A percentile compares a stretch with the other conserved stretches of the same genome.
phyloP scores from a whole-genome alignment of 352 stramenopile genomes.

The Pythium sp. region DNA sequence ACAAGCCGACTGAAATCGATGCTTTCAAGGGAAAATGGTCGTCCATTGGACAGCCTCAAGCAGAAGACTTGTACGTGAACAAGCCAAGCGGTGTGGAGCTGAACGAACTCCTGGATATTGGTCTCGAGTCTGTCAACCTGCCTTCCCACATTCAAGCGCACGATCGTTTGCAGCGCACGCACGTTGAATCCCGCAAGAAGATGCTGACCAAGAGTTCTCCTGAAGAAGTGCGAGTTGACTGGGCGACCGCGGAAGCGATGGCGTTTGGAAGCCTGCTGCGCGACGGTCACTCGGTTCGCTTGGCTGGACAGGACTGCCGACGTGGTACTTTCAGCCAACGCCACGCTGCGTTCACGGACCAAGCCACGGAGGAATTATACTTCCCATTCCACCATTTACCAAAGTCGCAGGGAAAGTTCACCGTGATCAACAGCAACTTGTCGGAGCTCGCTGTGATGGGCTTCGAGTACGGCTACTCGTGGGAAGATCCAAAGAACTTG shows the following conservation, averaged over 20 bases:
- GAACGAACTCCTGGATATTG: constrained; percentile 56
- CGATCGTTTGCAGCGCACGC: constrained; percentile 71
- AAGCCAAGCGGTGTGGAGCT: constrained; percentile 49
- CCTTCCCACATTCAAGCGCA: constrained; percentile 57
- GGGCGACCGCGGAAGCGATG: constrained; percentile 86
- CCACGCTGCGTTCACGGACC: constrained; percentile 85
- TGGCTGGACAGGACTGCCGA: constrained; percentile 87
- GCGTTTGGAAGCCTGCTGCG: constrained; percentile 84
- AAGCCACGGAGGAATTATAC: constrained; percentile 69
- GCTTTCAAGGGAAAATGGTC: constrained; percentile 77
- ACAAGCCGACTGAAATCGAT: constrained; percentile 64
- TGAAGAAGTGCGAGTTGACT: constrained; percentile 70
- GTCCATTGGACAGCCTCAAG: constrained; percentile 44
- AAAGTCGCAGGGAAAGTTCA: constrained; percentile 39
- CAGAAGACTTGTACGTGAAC: constrained; percentile 54
- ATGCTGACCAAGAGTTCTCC: constrained; percentile 45
- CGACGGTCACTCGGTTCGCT: constrained; percentile 78
- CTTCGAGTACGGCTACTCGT: constrained; percentile 90
- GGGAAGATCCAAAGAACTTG: constrained; percentile 76
- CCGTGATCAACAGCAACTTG: constrained; percentile 79
- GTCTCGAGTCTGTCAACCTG: constrained; percentile 60
- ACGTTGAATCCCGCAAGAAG: constrained; percentile 74
- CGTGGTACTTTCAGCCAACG: constrained; percentile 88
- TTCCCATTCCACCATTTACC: constrained; percentile 73
- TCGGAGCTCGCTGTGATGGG: constrained; percentile 87